Conservation (phyloP, 2,329 filamentous ascomycete species). For the Penicillium aurantiogriseum region DNA sequence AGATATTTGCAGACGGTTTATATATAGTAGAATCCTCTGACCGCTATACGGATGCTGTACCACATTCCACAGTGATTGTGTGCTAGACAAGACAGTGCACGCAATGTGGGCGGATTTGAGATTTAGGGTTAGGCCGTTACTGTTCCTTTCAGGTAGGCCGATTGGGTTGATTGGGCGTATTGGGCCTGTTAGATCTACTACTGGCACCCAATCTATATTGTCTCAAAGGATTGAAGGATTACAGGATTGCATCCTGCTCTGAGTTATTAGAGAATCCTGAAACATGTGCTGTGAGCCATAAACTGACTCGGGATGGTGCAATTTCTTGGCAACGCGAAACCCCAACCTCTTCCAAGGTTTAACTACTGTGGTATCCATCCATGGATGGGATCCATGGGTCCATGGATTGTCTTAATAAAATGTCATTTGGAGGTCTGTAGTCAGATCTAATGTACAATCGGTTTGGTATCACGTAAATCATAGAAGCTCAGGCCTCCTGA, state of each 20-base stretch:
- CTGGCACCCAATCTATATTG: background rate
- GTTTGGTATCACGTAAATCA: constrained; percentile 21
- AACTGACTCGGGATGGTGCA: background rate
- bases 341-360: background rate
- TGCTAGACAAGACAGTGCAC: constrained; percentile 16
- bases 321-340: constrained; percentile 3
- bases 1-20: background rate
- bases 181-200: background rate
- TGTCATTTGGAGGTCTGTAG: background rate
- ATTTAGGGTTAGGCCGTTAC: background rate
- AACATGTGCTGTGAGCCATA: background rate
- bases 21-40: background rate
- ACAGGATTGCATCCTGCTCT: background rate
- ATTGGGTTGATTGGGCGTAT: background rate
- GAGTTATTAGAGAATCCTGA: background rate
- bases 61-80: constrained; percentile 21
- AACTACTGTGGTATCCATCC: no score
- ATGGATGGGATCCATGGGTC: no score
- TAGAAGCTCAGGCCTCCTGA: constrained; percentile 11
- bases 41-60: constrained; percentile 19
- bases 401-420: background rate
- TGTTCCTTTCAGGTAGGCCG: background rate
- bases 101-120: constrained; percentile 12
- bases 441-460: constrained; percentile 11
- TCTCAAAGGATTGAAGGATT: background rate